Evolutionary conservation across 176 grass and related monocot genomes (phyloP), one percentile per base, ranked within the genome.

Genomic region (Oryza longistaminata): DNA sequence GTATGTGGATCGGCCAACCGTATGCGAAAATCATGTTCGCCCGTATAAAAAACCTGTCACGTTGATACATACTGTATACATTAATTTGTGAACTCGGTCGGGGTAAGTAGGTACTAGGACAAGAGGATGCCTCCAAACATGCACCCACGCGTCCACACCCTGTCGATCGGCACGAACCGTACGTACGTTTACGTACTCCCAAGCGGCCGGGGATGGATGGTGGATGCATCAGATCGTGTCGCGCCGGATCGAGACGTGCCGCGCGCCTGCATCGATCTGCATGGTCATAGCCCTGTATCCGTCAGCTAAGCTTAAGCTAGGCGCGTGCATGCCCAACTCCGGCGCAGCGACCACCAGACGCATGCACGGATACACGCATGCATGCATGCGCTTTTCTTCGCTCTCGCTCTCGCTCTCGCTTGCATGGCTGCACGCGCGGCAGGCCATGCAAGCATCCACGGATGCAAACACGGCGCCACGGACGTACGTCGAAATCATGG

Each of bases 111-210:
- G 7, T 11, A n/a, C n/a, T n/a, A 73, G 40, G 74, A 78, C 86
- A 83, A 49, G 21, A 66, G 31, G 29, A 83, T 53, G 37, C 74
- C 12, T 81, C 67, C 80, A 78, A 68, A 64, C 48, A 9, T 60
- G 24, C 11, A 44, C 34, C 33, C 22, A 31, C 29, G 29, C 29
- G 2, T 2, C 2, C 21, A 35, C 35, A 37, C 35, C 35, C 35
- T 6, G 35, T 37, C 35, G 35, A 25, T 58, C 17, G 52, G 60
- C 12, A 37, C 24, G 76, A 7, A 72, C 49, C 49, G 19, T 29
- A 49, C 44, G 22, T 6, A 73, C 35, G 68, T 52, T 52, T 71
- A 44, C 34, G 34, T 50, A 42, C 48, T 19, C 13, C 11, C 29
- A 52, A 68, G 73, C n/a, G 72, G 2, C 46, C 45, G 45, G 45